Base-by-base conservation (phyloP, 306 rosid genomes). In the Vachellia pachyceras region DNA sequence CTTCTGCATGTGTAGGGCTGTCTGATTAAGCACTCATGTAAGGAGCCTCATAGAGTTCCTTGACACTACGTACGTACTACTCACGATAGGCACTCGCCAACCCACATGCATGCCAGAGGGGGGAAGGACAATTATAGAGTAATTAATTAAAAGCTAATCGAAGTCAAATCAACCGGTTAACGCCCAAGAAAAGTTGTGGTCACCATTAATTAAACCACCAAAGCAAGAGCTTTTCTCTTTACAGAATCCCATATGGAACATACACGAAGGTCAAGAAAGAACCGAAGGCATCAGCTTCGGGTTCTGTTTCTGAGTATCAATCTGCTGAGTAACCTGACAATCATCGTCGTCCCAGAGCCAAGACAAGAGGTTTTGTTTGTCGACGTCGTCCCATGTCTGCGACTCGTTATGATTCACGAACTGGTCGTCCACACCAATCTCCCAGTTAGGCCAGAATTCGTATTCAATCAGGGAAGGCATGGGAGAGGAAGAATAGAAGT, bases 261-360 rank as follows among this genome's bases (percentile, higher is more conserved):
- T 7, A 52, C 6, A 17, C 10, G 22, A 6, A 58, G 65, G 41
- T 64, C 69, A 92, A 55, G 94, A 89, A 15, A 91, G 89, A 69
- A 93, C 79, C 91, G 92, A 87, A 66, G 88, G 85, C 33, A 29
- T 29, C 33, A 86, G 63, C 50, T 87, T 46, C 0, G 85, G 92
- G 45, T 85, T 82, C 45, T 85, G 90, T n/a, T 64, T 83, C 5
- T 85, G 79, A 17, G 72, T 23, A 82, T 84, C 88, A 6, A 75
- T 57, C 77, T 85, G 82, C 45, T 36, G 87, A 55, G 79, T 64
- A 0, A 79, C 55, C n/a, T 76, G 70, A 85, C 20, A 29, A 40
- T 86, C 83, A 80, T 87, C 88, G 4, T 81, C 90, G 9, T 84
- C 82, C 90, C 87, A 87, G 12, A 90, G 68, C 90, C 84, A 85